Base-by-base conservation (phyloP, 345 rosid genomes). In the Boechera divaricarpa region DNA sequence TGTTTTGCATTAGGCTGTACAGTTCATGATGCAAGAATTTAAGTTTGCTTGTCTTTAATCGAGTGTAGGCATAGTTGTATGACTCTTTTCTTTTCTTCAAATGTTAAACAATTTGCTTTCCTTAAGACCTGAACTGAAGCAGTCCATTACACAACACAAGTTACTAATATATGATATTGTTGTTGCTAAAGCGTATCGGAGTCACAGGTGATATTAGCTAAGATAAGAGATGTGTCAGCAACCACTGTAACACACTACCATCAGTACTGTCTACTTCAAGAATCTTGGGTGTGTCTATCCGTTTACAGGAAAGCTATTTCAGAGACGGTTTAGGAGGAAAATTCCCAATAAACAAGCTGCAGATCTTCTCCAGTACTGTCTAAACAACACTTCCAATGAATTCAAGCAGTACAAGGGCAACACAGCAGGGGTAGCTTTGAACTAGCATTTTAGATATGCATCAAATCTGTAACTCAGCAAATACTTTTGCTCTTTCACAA, bases 201-300 rank as follows among this genome's bases (percentile, higher is more conserved):
- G 21, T 29, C 55, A 44, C 54, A 16, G 51, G 35, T 62, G 48
- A 61, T 5, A 13, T 52, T 52, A 21, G 24, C 11, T 32, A 7
- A 31, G 4, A 32, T 60, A 13, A 56, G 56, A 70, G 45, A 41
- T 45, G 33, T 36, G 38, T 61, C 29, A 36, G 68, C 11, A 49
- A 35, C 39, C 21, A 38, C 21, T 48, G 7, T 15, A 21, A 44
- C 56, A 62, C 13, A 62, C 44, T 6, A 16, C 57, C 38, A 74
- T 42, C 45, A 18, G 48, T 53, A 73, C 56, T 41, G 42, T 55
- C 55, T 63, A 47, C 38, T 13, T 64, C 71, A 55, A 54, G 38
- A 74, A 42, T 33, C 48, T 15, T 12, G 8, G 10, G 10, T 9
- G 16, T 9, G 35, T 53, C 26, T 11, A 44, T 26, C 53, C 9